phyloP scores from a whole-genome alignment of 257 asterid genomes.

The Forsythia viridissima region DNA sequence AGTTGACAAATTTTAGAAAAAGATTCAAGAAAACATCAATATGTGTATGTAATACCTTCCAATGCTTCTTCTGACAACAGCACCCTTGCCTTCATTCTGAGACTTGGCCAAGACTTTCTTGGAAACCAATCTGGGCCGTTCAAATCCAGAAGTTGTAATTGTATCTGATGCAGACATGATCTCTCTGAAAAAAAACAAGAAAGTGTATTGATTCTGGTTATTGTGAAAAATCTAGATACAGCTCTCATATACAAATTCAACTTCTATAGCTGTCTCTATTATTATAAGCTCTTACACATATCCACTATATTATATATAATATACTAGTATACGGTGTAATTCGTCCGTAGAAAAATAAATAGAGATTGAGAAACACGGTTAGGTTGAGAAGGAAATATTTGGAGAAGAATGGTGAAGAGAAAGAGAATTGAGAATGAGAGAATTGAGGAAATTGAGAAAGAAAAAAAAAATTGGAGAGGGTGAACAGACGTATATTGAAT shows the following conservation, averaged over 20 bases:
- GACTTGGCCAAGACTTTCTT: conserved; percentile 64
- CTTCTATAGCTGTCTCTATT: background rate
- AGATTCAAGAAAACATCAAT: background rate
- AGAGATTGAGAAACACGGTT: no score
- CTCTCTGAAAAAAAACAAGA: conserved; percentile 15
- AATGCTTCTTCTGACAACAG: conserved; percentile 82
- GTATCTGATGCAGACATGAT: conserved; percentile 52
- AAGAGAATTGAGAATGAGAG: no score
- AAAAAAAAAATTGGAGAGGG: no score
- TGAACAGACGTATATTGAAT: no score
- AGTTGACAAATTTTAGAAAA: background rate
- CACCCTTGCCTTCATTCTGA: conserved; percentile 84
- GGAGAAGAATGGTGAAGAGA: no score
- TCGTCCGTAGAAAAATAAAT: no score
- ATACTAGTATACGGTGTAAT: no score
- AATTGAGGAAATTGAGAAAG: no score
- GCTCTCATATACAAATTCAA: conserved; percentile 30
- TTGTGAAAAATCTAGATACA: conserved; percentile 22
- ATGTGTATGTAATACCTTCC: conserved; percentile 57
- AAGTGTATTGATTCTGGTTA: background rate
- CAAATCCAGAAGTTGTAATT: conserved; percentile 34
- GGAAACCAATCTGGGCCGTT: conserved; percentile 67
- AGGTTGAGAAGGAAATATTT: no score
- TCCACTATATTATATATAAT: background rate
- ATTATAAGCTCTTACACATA: conserved; percentile 5